These are phyloP conservation scores for Cryptococcus sp. DNA, from an alignment of 1,284 basidiomycete species.

Conservation along the genomic window DNA sequence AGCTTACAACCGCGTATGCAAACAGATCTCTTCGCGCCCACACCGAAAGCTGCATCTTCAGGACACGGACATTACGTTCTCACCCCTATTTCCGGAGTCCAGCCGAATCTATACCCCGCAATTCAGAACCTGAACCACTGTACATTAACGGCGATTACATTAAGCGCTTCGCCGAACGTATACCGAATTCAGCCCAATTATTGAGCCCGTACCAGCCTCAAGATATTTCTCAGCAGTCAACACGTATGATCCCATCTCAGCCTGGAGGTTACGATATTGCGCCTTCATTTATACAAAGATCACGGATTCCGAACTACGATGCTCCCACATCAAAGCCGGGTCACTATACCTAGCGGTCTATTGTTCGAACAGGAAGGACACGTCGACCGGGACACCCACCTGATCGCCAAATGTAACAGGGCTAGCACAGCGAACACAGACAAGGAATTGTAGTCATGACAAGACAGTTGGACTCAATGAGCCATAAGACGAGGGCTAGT, in stretches of 20 bases:
- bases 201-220: background rate
- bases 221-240: background rate
- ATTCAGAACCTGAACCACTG: background rate
- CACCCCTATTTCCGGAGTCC: background rate
- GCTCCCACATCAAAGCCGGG: background rate
- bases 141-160: slow-evolving; percentile 1
- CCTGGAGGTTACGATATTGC: background rate
- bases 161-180: slow-evolving; percentile 1
- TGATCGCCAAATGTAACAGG: too few species aligned
- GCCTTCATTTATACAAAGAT: background rate
- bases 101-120: background rate
- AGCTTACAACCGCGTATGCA: background rate
- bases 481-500: background rate
- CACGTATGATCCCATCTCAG: background rate
- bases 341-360: background rate
- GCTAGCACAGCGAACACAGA: too few species aligned
- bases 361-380: too few species aligned
- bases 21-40: background rate
- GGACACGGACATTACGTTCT: background rate
- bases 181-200: background rate
- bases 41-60: background rate
- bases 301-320: background rate
- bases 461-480: background rate
- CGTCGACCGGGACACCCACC: too few species aligned
- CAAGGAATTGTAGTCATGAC: background rate